Evolutionary conservation across 805 yeast genomes (phyloP).

Genomic region (Metschnikowia rubicola): DNA sequence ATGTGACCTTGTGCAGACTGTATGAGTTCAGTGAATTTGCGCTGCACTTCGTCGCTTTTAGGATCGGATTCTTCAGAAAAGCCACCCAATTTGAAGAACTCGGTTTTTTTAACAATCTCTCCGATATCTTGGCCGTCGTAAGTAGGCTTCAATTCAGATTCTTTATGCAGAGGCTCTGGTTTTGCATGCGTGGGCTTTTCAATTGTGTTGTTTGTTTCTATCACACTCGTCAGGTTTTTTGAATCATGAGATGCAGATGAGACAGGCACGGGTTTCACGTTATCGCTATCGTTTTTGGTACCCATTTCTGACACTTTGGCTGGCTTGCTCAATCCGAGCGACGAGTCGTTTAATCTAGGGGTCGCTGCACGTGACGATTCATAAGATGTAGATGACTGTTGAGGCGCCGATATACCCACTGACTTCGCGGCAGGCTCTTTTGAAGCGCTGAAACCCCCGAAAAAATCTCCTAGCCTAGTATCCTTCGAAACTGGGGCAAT

Average conservation of each 20-base stretch:
- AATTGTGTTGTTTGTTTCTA: too few relatives aligned
- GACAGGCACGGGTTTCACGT: background rate
- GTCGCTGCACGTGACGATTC: too few relatives aligned
- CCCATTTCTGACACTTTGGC: too few relatives aligned
- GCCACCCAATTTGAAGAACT: conserved; percentile 19
- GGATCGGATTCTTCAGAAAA: conserved; percentile 5
- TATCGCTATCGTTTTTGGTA: too few relatives aligned
- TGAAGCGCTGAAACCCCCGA: too few relatives aligned
- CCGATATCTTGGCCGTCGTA: conserved; percentile 7
- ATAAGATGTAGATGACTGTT: too few relatives aligned
- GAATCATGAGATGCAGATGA: background rate
- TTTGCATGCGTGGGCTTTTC: too few relatives aligned
- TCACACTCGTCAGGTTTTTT: too few relatives aligned
- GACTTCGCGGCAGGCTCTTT: too few relatives aligned
- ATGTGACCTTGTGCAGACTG: conserved; percentile 26
- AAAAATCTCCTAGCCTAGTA: background rate
- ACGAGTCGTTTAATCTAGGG: too few relatives aligned
- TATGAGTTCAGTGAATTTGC: conserved; percentile 23
- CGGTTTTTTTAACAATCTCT: background rate
- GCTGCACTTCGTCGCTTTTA: conserved; percentile 9
- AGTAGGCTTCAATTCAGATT: background rate
- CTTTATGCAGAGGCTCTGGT: background rate
- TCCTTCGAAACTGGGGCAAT: background rate
- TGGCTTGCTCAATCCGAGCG: too few relatives aligned
- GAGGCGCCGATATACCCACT: too few relatives aligned